phyloP scores from a whole-genome alignment of 768 basidiomycete genomes.

The Termitomyces sp. region DNA sequence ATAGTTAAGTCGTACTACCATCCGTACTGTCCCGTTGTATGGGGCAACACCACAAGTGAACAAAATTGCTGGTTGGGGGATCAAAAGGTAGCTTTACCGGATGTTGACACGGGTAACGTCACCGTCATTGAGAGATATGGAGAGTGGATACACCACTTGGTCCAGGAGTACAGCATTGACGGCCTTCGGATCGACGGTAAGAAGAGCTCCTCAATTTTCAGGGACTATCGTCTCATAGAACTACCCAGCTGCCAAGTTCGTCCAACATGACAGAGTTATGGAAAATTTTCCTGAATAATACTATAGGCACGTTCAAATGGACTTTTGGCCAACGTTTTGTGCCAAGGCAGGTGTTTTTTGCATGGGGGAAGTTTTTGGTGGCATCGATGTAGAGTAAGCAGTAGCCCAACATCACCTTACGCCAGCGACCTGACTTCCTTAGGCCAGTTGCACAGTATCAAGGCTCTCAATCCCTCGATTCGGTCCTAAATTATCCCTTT shows the following conservation, averaged over 20 bases:
- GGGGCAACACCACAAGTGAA: conserved; percentile 64
- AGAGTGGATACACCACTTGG: conserved; percentile 65
- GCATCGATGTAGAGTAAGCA: conserved; percentile 46
- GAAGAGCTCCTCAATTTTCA: conserved; percentile 4
- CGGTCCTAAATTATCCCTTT: conserved; percentile 70
- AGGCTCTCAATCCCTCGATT: conserved; percentile 58
- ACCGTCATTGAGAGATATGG: conserved; percentile 61
- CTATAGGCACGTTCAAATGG: conserved; percentile 62
- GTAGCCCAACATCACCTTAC: not conserved
- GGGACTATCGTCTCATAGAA: conserved; percentile 22
- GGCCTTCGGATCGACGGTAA: conserved; percentile 82
- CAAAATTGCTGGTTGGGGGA: conserved; percentile 87
- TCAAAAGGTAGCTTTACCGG: conserved; percentile 65
- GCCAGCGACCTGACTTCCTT: conserved; percentile 3
- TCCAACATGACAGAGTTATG: conserved; percentile 5
- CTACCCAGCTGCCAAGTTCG: conserved; percentile 41
- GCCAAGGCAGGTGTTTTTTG: conserved; percentile 79
- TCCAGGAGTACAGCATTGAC: conserved; percentile 72
- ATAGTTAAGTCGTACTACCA: conserved; percentile 60
- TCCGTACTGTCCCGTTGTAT: conserved; percentile 73
- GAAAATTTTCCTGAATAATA: not conserved
- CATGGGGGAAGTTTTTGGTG: conserved; percentile 77
- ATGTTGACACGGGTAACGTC: conserved; percentile 72
- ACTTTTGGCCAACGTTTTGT: conserved; percentile 78
- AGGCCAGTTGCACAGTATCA: conserved; percentile 60